Base-by-base conservation (phyloP, 495 filamentous ascomycete species). In the Neurospora sp. region DNA sequence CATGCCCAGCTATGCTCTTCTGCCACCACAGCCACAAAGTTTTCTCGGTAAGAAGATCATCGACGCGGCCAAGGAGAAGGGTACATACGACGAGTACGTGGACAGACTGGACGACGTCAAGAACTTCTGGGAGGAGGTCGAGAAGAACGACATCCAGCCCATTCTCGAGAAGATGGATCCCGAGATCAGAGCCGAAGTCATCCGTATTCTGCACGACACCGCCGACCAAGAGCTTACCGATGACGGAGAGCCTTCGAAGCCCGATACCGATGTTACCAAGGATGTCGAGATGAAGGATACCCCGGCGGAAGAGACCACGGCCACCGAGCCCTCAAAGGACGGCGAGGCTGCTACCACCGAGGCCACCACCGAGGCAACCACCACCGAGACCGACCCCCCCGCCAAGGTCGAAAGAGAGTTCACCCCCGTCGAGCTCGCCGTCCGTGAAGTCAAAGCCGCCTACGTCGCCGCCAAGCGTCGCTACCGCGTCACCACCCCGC, bases 1-100 rank as follows among this genome's bases (percentile, higher is more conserved):
- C 45, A 92, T 99, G 80, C 96, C 96, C 9, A 93, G 91, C 37
- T 91, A 97, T 79, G 91, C 90, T 71, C 94, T 98, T 71, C 82
- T 99, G 47, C 96, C 96, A 39, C 96, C 96, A 5, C 94, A 98
- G 75, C 95, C 94, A 1, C 88, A 89, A 44, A 96, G 91, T 70
- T 96, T 87, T 75, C 84, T 99, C 27, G 94, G 92, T 18, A 91
- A 90, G 80, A 91, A 92, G 77, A 84, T 95, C n/a, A 83, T 86
- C 18, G 87, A 93, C 75, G 83, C 88, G 27, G 91, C 93, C 6
- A 88, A 93, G 76, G 86, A 93, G 78, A 86, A 89, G 35, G 89
- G 89, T 8, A 87, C 93, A 68, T 77, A 91, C 31, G 90, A 94
- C 68, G 87, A 84, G 14, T 91, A 91, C 75, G 82, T 87, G 53